A percentile compares a stretch with the other conserved stretches of the same genome.
Conservation (phyloP, 805 yeast genomes). For the Suhomyces faveliae region DNA sequence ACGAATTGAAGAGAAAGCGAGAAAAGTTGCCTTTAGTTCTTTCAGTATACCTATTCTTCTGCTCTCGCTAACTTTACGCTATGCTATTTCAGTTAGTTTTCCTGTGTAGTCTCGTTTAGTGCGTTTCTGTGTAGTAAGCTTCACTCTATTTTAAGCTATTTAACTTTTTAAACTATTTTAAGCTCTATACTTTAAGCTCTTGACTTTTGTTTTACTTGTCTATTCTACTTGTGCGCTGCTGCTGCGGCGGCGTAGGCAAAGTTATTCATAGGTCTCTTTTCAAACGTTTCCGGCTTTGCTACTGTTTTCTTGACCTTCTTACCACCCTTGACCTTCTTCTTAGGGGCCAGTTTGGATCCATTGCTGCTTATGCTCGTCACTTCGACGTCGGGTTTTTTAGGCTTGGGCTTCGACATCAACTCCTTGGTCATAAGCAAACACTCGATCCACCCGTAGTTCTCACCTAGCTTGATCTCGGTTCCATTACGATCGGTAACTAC, state of each 20-base stretch:
- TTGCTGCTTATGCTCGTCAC: background rate
- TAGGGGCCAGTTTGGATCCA: background rate
- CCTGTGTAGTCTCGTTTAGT: too few relatives aligned
- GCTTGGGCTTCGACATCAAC: constrained; percentile 21
- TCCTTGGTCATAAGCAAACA: constrained; percentile 67
- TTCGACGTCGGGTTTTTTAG: background rate
- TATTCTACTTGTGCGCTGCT: constrained; percentile 30
- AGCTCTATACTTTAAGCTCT: too few relatives aligned
- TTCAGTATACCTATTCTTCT: too few relatives aligned
- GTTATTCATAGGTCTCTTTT: constrained; percentile 19
- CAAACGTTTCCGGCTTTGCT: constrained; percentile 1
- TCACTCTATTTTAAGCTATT: too few relatives aligned
- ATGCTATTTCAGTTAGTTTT: too few relatives aligned
- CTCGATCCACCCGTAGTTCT: constrained; percentile 63
- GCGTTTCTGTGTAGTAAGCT: too few relatives aligned
- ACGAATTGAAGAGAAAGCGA: too few relatives aligned
- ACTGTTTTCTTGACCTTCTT: constrained; percentile 4
- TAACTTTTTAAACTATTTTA: too few relatives aligned
- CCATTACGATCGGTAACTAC: constrained; percentile 27
- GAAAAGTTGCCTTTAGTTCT: too few relatives aligned
- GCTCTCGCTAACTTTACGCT: too few relatives aligned
- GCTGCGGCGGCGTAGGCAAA: constrained; percentile 50
- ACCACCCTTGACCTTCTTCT: constrained; percentile 2
- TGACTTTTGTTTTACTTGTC: too few relatives aligned
- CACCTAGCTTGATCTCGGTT: constrained; percentile 41